Base-by-base conservation (phyloP, 2,329 filamentous ascomycete species). In the Blumeriella jaapii region DNA sequence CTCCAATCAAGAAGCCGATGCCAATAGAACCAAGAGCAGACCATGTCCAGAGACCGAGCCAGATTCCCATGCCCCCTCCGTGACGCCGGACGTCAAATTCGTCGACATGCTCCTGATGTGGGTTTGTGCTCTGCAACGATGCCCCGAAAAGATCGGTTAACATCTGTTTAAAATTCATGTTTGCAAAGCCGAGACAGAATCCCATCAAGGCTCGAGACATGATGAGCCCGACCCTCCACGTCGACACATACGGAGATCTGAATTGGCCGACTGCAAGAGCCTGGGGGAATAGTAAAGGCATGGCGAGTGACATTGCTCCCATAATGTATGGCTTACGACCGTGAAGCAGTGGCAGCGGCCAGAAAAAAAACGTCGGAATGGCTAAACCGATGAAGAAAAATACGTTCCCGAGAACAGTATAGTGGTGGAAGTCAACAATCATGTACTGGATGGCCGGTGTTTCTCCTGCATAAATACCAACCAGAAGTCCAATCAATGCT, bases 361-460 rank as follows among this genome's bases (percentile, higher is more conserved):
- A 87, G 46, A 71, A 71, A 39, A 84, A 60, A 37, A 83, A 68
- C 0, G 76, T 82, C 0, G 80, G 72, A 24, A 86, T 57, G 0
- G 78, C 78, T 43, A 87, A 64, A 6, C 79, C 80, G 19, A 80
- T 51, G 52, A 82, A 87, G 34, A 85, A 69, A 16, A 74, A 68
- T 11, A 82, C 78, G 47, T 87, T 87, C 3, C 82, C 82, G 22
- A 83, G 63, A 17, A 85, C 74, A 2, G 74, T 68, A 40, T 71
- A 65, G 48, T 84, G 79, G 28, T 71, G 60, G 41, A 76, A 66
- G 48, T 86, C 80, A 15, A 74, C 74, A 44, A 87, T 71, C 48
- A 75, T 77, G 54, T 85, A 85, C 52, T 86, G 81, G 16, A 87
- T 82, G 3, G 75, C 72, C n/a, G 82, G 80, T 1, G 85, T 80